A percentile compares a stretch with the other conserved stretches of the same genome.
These are phyloP conservation scores for Lentinula sp. DNA, from an alignment of 768 basidiomycete genomes.

Conservation along the genomic window DNA sequence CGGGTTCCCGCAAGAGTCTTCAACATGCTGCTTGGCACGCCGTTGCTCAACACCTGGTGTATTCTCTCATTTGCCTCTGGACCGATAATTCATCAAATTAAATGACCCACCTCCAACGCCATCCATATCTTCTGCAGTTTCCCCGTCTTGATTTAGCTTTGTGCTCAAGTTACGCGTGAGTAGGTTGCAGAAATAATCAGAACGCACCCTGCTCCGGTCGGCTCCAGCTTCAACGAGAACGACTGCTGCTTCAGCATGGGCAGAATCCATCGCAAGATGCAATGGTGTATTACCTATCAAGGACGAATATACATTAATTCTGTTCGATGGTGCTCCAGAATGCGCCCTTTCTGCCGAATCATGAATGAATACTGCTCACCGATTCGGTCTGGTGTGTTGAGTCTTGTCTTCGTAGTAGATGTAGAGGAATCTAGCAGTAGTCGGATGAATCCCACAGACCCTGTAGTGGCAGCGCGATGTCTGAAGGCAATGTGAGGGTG, in stretches of 20 bases:
- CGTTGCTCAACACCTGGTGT: conserved; percentile 65
- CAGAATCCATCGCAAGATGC: conserved; percentile 96
- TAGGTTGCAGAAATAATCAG: conserved; percentile 7
- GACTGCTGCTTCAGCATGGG: conserved; percentile 87
- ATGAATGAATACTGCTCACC: conserved; percentile 33
- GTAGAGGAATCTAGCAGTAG: conserved; percentile 83
- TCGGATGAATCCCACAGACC: conserved; percentile 83
- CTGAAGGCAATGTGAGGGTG: conserved; percentile 31
- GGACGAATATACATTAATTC: neutral
- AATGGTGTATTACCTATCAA: conserved; percentile 87
- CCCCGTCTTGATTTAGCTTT: conserved; percentile 78
- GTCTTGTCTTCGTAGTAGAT: conserved; percentile 65
- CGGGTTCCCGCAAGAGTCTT: conserved; percentile 63
- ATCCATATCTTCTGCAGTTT: conserved; percentile 82
- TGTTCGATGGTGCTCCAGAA: neutral
- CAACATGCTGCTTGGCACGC: conserved; percentile 69
- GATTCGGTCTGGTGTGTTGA: conserved; percentile 82
- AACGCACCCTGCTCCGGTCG: conserved; percentile 73
- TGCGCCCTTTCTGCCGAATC: neutral
- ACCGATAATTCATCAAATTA: neutral
- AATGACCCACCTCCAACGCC: conserved; percentile 64
- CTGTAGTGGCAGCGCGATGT: conserved; percentile 95
- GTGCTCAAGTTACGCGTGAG: neutral
- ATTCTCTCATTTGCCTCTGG: neutral
- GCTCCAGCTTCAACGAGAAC: conserved; percentile 92